Evolutionary conservation across 2,329 filamentous ascomycete genomes (phyloP).

Genomic region (Pyrenophora tritici-repentis): DNA sequence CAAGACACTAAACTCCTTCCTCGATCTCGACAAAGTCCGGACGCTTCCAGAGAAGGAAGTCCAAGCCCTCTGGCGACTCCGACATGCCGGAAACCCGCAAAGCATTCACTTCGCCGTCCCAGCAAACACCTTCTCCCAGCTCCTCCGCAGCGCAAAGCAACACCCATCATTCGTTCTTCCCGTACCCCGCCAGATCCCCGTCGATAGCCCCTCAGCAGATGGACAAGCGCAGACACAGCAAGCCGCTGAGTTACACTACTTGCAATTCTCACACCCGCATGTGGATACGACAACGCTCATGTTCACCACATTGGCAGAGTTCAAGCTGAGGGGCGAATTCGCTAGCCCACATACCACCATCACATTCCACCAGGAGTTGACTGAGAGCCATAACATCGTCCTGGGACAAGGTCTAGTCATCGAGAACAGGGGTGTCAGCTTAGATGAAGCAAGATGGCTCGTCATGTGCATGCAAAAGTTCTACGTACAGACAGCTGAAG

Average conservation of each 20-base stretch:
- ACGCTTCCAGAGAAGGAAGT: constrained; percentile 79
- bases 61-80: constrained; percentile 85
- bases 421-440: constrained; percentile 73
- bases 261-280: constrained; percentile 93
- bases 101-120: constrained; percentile 87
- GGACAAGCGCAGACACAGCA: constrained; percentile 43
- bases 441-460: constrained; percentile 86
- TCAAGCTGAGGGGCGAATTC: constrained; percentile 86
- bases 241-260: constrained; percentile 90
- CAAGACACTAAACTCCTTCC: constrained; percentile 68
- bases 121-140: constrained; percentile 70
- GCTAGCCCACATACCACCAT: constrained; percentile 91
- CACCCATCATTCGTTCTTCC: constrained; percentile 92
- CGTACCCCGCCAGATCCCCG: constrained; percentile 64
- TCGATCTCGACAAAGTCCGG: constrained; percentile 80
- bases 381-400: constrained; percentile 74
- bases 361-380: constrained; percentile 86
- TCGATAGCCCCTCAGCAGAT: constrained; percentile 29
- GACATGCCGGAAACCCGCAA: constrained; percentile 72
- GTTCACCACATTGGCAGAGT: constrained; percentile 93
- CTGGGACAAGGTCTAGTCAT: constrained; percentile 83
- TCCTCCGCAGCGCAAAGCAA: constrained; percentile 71
- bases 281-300: constrained; percentile 66
- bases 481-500: constrained; percentile 68
- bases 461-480: constrained; percentile 94